Evolutionary conservation across 2,329 filamentous ascomycete genomes (phyloP).

Genomic region (Xylariaceae sp.): DNA sequence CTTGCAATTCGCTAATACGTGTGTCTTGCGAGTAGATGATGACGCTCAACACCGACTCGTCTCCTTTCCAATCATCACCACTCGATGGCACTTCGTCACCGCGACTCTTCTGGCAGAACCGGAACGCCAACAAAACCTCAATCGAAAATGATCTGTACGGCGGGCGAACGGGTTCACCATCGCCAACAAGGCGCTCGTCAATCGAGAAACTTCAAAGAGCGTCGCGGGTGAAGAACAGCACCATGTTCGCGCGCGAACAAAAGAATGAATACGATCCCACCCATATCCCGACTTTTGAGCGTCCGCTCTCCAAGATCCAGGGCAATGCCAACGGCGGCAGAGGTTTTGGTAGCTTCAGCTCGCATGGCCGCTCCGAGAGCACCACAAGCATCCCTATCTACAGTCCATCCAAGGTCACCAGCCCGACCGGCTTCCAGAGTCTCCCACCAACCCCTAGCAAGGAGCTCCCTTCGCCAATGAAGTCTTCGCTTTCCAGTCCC

Average conservation of each 20-base stretch:
- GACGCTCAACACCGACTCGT: slow-evolving; percentile 67
- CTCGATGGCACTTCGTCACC: slow-evolving; percentile 66
- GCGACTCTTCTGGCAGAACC: slow-evolving; percentile 85
- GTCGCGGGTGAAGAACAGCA: slow-evolving; percentile 96
- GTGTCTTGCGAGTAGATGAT: slow-evolving; percentile 51
- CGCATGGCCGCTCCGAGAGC: slow-evolving; percentile 53
- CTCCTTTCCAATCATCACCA: slow-evolving; percentile 82
- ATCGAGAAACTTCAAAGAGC: slow-evolving; percentile 94
- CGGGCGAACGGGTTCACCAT: slow-evolving; percentile 57
- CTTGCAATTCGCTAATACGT: slow-evolving; percentile 24
- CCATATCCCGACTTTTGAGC: slow-evolving; percentile 71
- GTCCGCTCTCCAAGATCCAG: slow-evolving; percentile 74
- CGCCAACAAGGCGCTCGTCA: slow-evolving; percentile 76
- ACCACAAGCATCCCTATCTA: slow-evolving; percentile 55
- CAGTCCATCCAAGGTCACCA: slow-evolving; percentile 47
- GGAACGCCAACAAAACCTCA: slow-evolving; percentile 58
- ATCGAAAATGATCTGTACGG: slow-evolving; percentile 67
- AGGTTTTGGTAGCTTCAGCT: slow-evolving; percentile 48
- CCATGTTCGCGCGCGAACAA: slow-evolving; percentile 89
- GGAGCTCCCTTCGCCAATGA: slow-evolving; percentile 73
- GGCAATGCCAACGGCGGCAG: slow-evolving; percentile 64
- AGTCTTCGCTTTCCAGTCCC: slow-evolving; percentile 75
- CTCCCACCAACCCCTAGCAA: slow-evolving; percentile 57
- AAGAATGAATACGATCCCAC: slow-evolving; percentile 90
- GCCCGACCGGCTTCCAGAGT: slow-evolving; percentile 21